phyloP scores from a whole-genome alignment of 192 early-diverging fungal species.

The Allomyces javanicus region DNA sequence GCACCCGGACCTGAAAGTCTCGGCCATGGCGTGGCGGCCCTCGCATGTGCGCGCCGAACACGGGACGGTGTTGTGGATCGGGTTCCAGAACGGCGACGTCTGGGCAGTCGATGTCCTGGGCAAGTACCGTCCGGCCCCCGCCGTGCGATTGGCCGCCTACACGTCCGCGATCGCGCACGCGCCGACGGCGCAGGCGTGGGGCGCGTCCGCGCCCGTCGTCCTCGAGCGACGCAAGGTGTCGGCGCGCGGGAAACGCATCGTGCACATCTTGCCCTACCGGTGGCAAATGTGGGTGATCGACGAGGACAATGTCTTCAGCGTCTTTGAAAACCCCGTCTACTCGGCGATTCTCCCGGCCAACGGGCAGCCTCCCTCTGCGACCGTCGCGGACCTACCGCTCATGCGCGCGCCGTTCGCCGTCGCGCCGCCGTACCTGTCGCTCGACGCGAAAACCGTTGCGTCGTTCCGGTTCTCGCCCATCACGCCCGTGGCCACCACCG shows the following conservation, averaged over 20 bases:
- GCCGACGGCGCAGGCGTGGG: neutral
- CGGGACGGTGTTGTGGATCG: neutral
- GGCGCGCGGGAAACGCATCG: neutral
- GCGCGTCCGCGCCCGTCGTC: neutral
- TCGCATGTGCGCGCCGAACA: neutral
- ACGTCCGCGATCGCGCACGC: neutral
- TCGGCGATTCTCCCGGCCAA: too few species aligned
- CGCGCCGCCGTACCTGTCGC: neutral
- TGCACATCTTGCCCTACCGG: neutral
- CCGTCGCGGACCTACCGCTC: too few species aligned
- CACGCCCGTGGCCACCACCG: neutral
- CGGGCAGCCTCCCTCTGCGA: too few species aligned
- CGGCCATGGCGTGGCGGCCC: neutral
- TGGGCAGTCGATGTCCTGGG: neutral
- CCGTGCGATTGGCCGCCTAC: neutral
- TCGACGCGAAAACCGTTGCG: neutral
- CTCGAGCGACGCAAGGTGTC: neutral
- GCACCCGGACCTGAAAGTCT: neutral
- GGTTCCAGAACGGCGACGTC: slow-evolving; percentile 1
- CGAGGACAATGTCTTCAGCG: neutral
- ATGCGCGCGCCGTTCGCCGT: neutral
- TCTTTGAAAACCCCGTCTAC: neutral
- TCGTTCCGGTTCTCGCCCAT: neutral
- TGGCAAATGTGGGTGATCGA: neutral
- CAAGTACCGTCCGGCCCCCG: neutral